Evolutionary conservation across 306 rosid genomes (phyloP), one percentile per base, ranked within the genome.

Genomic region (Malus asiatica): DNA sequence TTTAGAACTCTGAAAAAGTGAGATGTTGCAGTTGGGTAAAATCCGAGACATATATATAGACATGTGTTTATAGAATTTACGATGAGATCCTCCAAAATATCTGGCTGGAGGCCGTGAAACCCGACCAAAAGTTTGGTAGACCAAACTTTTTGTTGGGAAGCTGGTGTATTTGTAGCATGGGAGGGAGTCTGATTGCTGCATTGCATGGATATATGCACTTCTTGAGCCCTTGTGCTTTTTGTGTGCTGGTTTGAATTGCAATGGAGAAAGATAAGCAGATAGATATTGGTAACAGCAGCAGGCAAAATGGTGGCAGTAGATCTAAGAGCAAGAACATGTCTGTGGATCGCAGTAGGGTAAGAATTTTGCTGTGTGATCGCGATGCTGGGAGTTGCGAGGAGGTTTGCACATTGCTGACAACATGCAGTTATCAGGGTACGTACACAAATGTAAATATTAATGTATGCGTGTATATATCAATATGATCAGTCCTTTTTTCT

Each of bases 341-440:
- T n/a, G n/a, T 55, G 13, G 64, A 52, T 71, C 65, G 48, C 33
- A 71, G 65, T 32, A 25, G 30, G 19, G 68, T 63, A 11, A 73
- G 61, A 19, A 20, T 77, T 69, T 60, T 77, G 75, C 8, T 77
- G 69, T 58, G 68, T 58, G 80, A 77, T 62, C 58, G 69, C 3
- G 44, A 77, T 23, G 51, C 80, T 22, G 70, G 69, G 69, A 77
- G 75, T 60, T 69, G 75, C 32, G 69, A 77, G 46, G 80, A 69
- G 75, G 33, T 77, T 32, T 68, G 75, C 25, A 59, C 74, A 25
- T 45, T 77, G 19, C 70, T 77, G 25, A 59, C 75, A 46, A 33
- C 53, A 5, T 77, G 69, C 80, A 16, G 62, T 16, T 77, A 69
- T 59, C 69, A 77, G 61, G 80, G 80, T 77, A 76, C 23, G 18